Percentiles rank a stretch among this genome's conserved stretches.
phyloP scores from a whole-genome alignment of 2,329 filamentous ascomycete species.

The Sporothrix mexicana region DNA sequence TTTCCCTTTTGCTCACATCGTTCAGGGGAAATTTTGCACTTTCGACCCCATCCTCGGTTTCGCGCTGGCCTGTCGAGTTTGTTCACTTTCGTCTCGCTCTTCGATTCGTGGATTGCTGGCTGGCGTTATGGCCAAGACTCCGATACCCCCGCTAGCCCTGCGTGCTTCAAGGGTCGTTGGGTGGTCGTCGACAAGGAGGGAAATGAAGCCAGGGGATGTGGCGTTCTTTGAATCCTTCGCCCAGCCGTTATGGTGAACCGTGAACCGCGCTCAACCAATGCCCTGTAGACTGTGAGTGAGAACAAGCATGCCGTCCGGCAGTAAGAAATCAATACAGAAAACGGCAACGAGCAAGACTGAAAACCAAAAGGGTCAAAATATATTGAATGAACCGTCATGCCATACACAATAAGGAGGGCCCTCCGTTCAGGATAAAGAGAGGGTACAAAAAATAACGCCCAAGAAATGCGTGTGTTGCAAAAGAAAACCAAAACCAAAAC shows the following conservation, averaged over 20 bases:
- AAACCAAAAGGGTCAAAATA: too few species aligned
- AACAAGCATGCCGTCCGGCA: not conserved
- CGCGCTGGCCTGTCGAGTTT: not conserved
- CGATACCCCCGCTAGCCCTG: slow-evolving; percentile 1
- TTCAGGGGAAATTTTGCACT: not conserved
- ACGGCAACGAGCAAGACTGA: too few species aligned
- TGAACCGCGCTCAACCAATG: not conserved
- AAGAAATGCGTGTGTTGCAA: too few species aligned
- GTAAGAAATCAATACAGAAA: not conserved
- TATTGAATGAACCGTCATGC: too few species aligned
- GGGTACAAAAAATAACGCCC: too few species aligned
- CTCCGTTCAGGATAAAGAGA: too few species aligned
- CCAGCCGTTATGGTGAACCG: slow-evolving; percentile 2
- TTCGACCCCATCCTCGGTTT: not conserved
- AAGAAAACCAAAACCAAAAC: too few species aligned
- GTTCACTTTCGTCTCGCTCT: too few species aligned
- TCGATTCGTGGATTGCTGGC: too few species aligned
- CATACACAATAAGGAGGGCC: too few species aligned
- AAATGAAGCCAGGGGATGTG: slow-evolving; percentile 29
- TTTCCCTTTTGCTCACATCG: not conserved
- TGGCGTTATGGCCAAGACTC: slow-evolving; percentile 20
- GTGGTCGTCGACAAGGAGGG: not conserved
- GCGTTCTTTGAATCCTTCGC: slow-evolving; percentile 23
- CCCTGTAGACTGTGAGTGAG: not conserved
- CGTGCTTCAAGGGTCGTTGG: not conserved